A percentile compares a stretch with the other conserved stretches of the same genome.
Evolutionary conservation across 768 basidiomycete genomes (phyloP).

Genomic region (Lentinus tigrinus): DNA sequence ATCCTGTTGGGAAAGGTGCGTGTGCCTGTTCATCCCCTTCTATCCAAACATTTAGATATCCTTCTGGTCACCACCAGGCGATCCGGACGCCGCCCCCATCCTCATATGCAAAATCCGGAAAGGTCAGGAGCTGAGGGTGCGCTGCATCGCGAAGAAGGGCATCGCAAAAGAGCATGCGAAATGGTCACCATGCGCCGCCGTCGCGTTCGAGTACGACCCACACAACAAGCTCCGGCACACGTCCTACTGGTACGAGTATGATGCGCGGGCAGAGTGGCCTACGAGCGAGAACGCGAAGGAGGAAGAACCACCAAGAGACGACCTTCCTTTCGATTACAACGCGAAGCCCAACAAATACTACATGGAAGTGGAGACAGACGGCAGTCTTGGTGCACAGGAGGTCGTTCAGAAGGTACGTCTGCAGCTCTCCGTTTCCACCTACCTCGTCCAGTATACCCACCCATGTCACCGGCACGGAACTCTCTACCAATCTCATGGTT

Average conservation of each 20-base stretch:
- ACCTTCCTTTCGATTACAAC: conserved; percentile 83
- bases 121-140: conserved; percentile 85
- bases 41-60: background rate
- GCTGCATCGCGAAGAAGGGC: conserved; percentile 93
- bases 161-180: conserved; percentile 99
- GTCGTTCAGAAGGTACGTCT: conserved; percentile 75
- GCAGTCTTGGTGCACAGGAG: conserved; percentile 84
- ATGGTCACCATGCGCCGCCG: conserved; percentile 95
- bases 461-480: background rate
- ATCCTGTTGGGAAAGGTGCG: conserved; percentile 82
- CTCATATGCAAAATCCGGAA: conserved; percentile 90
- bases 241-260: conserved; percentile 88
- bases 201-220: conserved; percentile 97
- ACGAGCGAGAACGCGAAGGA: conserved; percentile 81
- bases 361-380: conserved; percentile 92
- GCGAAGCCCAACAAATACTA: conserved; percentile 91
- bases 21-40: conserved; percentile 8
- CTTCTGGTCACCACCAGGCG: conserved; percentile 41
- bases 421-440: background rate
- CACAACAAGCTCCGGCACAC: conserved; percentile 97
- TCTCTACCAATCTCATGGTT: background rate
- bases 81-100: conserved; percentile 63
- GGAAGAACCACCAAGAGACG: conserved; percentile 78
- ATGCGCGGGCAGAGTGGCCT: conserved; percentile 87
- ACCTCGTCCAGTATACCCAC: background rate